Percentiles rank a stretch among this genome's conserved stretches.
These are phyloP conservation scores for Sarocladium strictum DNA, from an alignment of 2,329 filamentous ascomycete species.

Conservation along the genomic window DNA sequence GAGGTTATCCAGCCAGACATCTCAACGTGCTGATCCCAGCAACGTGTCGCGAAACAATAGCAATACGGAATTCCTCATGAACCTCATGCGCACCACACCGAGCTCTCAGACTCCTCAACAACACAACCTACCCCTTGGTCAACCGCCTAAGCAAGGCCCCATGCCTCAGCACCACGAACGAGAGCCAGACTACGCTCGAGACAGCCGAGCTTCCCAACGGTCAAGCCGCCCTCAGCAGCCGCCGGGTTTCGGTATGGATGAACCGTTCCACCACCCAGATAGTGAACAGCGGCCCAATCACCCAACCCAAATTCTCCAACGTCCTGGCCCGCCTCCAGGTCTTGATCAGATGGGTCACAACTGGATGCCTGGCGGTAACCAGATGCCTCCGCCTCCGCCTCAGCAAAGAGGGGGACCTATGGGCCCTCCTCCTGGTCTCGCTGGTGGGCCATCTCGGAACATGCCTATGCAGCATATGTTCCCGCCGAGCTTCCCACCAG, in stretches of 20 bases:
- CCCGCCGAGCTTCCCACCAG: conserved; percentile 54
- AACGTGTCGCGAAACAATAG: conserved; percentile 43
- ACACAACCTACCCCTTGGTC: conserved; percentile 33
- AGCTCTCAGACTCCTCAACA: conserved; percentile 13
- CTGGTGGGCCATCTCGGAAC: conserved; percentile 35
- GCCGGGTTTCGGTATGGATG: conserved; percentile 47
- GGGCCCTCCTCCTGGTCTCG: conserved; percentile 56
- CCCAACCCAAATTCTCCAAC: conserved; percentile 59
- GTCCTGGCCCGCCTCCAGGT: conserved; percentile 54
- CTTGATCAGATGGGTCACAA: conserved; percentile 54
- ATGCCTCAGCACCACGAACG: conserved; percentile 41
- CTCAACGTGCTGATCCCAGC: conserved; percentile 38
- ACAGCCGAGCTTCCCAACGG: conserved; percentile 28
- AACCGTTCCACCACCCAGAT: conserved; percentile 44
- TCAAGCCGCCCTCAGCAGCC: conserved; percentile 40
- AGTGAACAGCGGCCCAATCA: conserved; percentile 44
- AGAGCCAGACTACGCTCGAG: conserved; percentile 34
- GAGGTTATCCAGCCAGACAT: conserved; percentile 45
- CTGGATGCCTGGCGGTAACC: conserved; percentile 42
- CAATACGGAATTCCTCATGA: conserved; percentile 81
- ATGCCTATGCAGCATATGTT: conserved; percentile 54
- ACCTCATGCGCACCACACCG: conserved; percentile 61
- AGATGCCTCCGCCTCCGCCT: conserved; percentile 35
- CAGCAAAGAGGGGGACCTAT: conserved; percentile 38
- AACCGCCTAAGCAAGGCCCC: conserved; percentile 32